Evolutionary conservation across 148 eudicot species (phyloP).

Genomic region (Chenopodium quinoa): DNA sequence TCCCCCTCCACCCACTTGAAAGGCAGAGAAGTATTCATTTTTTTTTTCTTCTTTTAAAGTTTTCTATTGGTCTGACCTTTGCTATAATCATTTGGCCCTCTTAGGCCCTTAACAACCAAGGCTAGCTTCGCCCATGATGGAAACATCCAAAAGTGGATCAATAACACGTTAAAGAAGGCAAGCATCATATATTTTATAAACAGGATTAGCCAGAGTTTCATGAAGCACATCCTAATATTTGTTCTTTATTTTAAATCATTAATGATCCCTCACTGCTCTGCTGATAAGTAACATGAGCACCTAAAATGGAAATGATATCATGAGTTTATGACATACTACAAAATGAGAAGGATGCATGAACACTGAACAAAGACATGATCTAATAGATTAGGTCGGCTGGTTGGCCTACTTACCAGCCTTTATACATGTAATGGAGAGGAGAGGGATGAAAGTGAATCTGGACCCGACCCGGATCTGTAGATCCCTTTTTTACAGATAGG

Average conservation of each 20-base stretch:
- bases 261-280: background rate
- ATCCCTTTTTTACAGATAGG: too few species aligned
- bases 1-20: too few species aligned
- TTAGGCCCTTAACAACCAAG: too few species aligned
- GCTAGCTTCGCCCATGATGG: too few species aligned
- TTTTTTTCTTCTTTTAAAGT: too few species aligned
- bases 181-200: background rate
- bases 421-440: background rate
- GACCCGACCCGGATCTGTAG: too few species aligned
- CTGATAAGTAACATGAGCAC: background rate
- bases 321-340: background rate
- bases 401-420: background rate
- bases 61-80: too few species aligned
- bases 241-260: background rate
- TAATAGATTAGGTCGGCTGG: background rate
- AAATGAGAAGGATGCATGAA: background rate
- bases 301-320: background rate
- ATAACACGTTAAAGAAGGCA: background rate
- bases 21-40: too few species aligned
- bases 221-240: background rate
- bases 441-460: background rate
- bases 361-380: background rate
- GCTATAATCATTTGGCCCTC: too few species aligned
- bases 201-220: background rate
- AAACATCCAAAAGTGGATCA: background rate